Evolutionary conservation across 1,284 basidiomycete genomes (phyloP), one percentile per base, ranked within the genome.

Genomic region (Pholiota adiposa): DNA sequence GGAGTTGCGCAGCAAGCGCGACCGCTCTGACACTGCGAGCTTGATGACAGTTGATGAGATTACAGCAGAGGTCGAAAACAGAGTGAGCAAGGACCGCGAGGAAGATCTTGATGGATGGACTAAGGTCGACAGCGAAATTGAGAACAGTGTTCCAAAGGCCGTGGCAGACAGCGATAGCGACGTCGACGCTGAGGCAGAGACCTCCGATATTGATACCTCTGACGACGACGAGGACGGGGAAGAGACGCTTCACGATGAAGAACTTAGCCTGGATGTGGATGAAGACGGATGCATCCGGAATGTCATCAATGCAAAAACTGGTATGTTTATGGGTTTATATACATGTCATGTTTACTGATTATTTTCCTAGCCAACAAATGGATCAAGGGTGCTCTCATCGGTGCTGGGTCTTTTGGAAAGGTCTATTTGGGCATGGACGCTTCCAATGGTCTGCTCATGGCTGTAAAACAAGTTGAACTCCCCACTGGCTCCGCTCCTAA

Each of bases 341-440:
- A 36, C 44, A 18, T 34, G 7, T 8, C 8, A 40, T 53, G 64
- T 49, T 58, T 56, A 50, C 16, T 65, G 36, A 59, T 58, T 73
- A 70, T 72, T 72, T 44, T 78, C 44, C 18, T 33, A 77, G 92
- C 87, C 12, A 93, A 92, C 73, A 97, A 98, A 75, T 99, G 97
- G 97, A 96, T 98, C 79, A 98, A 97, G 69, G 97, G 97, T 53
- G 97, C 97, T 2, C 85, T 99, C 63, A 98, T 99, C 67, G 97
- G 97, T 58, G 92, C 94, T 21, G 97, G 97, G 3, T 96, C 96
- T 0, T 98, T 97, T 71, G 96, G 96, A 38, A 93, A 93, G 67
- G 96, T 97, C 27, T 97, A 94, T 75, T 87, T 99, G 14, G 97
- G 96, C 34, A 98, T 99, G 96, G 96, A 98, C 75, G 94, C 96